Conservation (phyloP, 2,329 filamentous ascomycete species). For the Xylaria sp. region DNA sequence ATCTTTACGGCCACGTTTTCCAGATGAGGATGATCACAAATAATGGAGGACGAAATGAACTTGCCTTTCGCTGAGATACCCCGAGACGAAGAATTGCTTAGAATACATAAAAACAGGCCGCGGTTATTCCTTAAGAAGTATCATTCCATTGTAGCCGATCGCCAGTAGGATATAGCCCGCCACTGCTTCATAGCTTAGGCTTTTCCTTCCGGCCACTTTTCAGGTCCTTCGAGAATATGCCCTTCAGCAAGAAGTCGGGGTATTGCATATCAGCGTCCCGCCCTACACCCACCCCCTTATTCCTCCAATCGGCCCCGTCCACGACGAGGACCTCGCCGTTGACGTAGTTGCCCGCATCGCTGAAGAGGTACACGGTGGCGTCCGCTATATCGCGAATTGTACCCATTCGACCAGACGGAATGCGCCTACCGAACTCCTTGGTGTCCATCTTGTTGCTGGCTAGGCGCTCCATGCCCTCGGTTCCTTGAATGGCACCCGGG, state of each 20-base stretch:
- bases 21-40: not conserved
- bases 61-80: not conserved
- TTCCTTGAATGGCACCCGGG: conserved; percentile 83
- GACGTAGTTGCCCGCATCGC: conserved; percentile 83
- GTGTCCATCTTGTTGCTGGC: conserved; percentile 47
- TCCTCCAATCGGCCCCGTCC: conserved; percentile 65
- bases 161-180: too few relatives aligned
- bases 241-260: conserved; percentile 55
- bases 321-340: conserved; percentile 83
- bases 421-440: conserved; percentile 46
- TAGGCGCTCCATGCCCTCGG: conserved; percentile 77
- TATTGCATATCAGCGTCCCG: conserved; percentile 56
- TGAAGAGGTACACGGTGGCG: conserved; percentile 87
- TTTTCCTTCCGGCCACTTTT: conserved; percentile 47
- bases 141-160: too few relatives aligned
- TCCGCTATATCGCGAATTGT: conserved; percentile 88
- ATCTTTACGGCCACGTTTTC: not conserved
- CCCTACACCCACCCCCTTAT: conserved; percentile 53
- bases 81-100: not conserved
- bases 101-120: not conserved
- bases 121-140: not conserved
- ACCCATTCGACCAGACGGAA: conserved; percentile 80
- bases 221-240: conserved; percentile 47
- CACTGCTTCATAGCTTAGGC: conserved; percentile 47
- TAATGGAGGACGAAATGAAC: not conserved